phyloP scores from a whole-genome alignment of 2,329 filamentous ascomycete species.

The Aspergillus sp. region DNA sequence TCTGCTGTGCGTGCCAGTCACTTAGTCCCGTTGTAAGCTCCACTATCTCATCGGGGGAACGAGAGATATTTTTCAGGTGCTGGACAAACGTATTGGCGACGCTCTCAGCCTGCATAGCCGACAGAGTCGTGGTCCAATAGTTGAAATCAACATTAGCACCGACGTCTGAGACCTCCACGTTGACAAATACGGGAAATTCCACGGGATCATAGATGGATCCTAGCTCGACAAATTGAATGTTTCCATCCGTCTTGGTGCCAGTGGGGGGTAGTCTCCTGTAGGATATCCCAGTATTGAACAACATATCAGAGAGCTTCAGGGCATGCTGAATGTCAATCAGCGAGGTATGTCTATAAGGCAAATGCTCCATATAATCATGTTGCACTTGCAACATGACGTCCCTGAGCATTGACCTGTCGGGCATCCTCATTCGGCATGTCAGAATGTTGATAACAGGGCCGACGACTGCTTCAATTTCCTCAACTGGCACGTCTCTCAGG shows the following conservation, averaged over 20 bases:
- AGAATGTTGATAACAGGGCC: slow-evolving; percentile 50
- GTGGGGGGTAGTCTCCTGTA: slow-evolving; percentile 43
- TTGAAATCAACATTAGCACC: slow-evolving; percentile 38
- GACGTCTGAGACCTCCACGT: slow-evolving; percentile 48
- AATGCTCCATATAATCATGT: slow-evolving; percentile 47
- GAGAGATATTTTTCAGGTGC: slow-evolving; percentile 39
- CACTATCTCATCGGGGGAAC: slow-evolving; percentile 32
- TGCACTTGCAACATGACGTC: slow-evolving; percentile 44
- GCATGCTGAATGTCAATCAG: slow-evolving; percentile 49
- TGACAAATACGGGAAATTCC: slow-evolving; percentile 49
- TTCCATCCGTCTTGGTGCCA: slow-evolving; percentile 18
- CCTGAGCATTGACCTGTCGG: slow-evolving; percentile 30
- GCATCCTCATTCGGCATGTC: slow-evolving; percentile 43
- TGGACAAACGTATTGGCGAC: slow-evolving; percentile 39
- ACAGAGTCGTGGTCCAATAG: slow-evolving; percentile 43
- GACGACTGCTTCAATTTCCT: slow-evolving; percentile 42
- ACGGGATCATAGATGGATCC: slow-evolving; percentile 48
- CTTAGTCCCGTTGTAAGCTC: slow-evolving; percentile 39
- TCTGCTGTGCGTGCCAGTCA: slow-evolving; percentile 29
- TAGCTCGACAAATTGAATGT: slow-evolving; percentile 39
- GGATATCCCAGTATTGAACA: slow-evolving; percentile 52
- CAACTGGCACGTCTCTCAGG: slow-evolving; percentile 41
- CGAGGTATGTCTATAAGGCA: slow-evolving; percentile 45
- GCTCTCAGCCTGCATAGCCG: slow-evolving; percentile 37
- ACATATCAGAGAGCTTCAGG: slow-evolving; percentile 36